These are phyloP conservation scores for Backusella tarrabulga DNA, from an alignment of 192 early-diverging fungal genomes.

Conservation along the genomic window DNA sequence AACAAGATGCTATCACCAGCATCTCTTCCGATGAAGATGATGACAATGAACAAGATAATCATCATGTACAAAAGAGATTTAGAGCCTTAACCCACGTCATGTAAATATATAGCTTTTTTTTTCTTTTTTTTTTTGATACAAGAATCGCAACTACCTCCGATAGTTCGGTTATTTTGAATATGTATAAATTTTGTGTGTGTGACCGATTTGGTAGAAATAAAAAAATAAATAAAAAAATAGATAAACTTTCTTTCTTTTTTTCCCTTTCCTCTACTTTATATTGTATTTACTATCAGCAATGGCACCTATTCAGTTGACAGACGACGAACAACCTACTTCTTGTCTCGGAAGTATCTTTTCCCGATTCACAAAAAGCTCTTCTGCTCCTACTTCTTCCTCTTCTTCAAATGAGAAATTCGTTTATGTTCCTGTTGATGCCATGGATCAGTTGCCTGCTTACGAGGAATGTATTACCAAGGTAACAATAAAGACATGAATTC, in stretches of 20 bases:
- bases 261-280: neutral
- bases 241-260: neutral
- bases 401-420: conserved; percentile 12
- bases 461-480: conserved; percentile 31
- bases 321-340: neutral
- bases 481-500: neutral
- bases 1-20: neutral
- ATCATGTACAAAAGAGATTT: conserved; percentile 13
- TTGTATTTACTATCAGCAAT: neutral
- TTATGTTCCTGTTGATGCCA: conserved; percentile 3
- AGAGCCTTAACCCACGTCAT: conserved; percentile 7
- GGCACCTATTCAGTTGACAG: neutral
- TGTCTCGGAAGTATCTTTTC: conserved; percentile 16
- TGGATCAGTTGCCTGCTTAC: conserved; percentile 28
- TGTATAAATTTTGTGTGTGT: neutral
- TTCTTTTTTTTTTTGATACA: neutral
- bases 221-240: conserved; percentile 2
- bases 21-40: neutral
- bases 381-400: neutral
- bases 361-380: neutral
- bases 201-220: neutral
- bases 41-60: neutral
- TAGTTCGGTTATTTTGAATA: conserved; percentile 7
- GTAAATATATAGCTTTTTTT: neutral
- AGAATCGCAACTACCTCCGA: neutral